Evolutionary conservation across 108 stramenopile species (phyloP), one percentile per base, ranked within the genome.

Genomic region (Cafeteria roenbergensis): DNA sequence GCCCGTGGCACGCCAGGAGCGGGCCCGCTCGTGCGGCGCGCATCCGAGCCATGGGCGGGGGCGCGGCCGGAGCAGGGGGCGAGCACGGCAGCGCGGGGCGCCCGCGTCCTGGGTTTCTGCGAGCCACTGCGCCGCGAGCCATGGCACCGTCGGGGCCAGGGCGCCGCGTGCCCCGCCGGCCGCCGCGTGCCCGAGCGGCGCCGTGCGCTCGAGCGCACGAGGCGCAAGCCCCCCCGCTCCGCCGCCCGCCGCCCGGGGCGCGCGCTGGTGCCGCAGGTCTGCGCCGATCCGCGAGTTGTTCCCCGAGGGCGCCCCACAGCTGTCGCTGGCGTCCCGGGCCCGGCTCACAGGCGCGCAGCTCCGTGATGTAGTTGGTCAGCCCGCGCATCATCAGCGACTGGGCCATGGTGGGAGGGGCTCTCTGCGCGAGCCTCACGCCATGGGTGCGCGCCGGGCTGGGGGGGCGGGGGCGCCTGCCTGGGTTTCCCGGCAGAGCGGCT

Each of bases 361-460:
- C 59, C 22, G 22, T 27, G n/a, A 61, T 61, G n/a, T 29, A 61
- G 24, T 61, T 61, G 22, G 59, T 61, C 22, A 61, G 59, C 30
- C 59, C 59, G 2, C 59, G 17, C 22, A 32, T n/a, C n/a, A n/a
- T n/a, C n/a, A n/a, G n/a, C n/a, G n/a, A 26, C 2, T n/a, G 2
- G 8, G 22, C 34, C 59, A 61, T 61, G 2, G 22, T 61, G 34
- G 42, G 42, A 48, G 12, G 17, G 12, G 42, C 42, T 48, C 17
- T 48, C 17, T 17, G 6, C 42, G 42, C 6, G 42, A 48, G 6
- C 42, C 42, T 48, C 12, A 48, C 42, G 17, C 6, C 17, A 48
- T 48, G 6, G 42, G 12, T 48, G 42, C 12, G 17, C 17, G 17
- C 42, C 42, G 17, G 42, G 17, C 17, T 48, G 17, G 6, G 6